Base-by-base conservation (phyloP, 2,329 filamentous ascomycete genomes). In the Colletotrichum sp. region DNA sequence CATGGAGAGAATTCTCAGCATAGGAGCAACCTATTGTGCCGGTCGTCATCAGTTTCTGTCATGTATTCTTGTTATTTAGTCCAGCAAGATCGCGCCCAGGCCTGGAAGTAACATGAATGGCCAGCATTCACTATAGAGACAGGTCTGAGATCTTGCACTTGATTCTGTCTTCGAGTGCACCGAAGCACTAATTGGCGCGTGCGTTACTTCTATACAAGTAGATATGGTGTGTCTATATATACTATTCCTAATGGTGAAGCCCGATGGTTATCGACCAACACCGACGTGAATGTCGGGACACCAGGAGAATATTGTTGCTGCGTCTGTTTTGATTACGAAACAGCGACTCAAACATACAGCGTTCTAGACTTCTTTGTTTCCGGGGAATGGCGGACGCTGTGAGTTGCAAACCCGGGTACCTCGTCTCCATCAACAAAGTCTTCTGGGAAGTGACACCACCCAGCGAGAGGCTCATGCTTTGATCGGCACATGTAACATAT, bases 371-470 rank as follows among this genome's bases (percentile, higher is more conserved):
- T 52, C 10, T 52, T 21, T 21, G n/a, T 21, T 52, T 1, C 44
- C 0, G 10, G 4, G 44, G 44, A 1, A 24, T 13, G 3, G 6
- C 12, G 6, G 44, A 52, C n/a, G 0, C 2, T 52, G 6, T 52
- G 44, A 52, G 44, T 52, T 52, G 44, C n/a, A 8, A 0, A 0
- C 6, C n/a, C 10, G 6, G 1, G 10, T 24, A 52, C 6, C 0
- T 13, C n/a, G 44, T 52, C 2, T 52, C 12, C 44, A 21, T 52
- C 44, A 13, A 8, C 44, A 52, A 13, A 6, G 44, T 49, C 44
- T 15, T 6, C 12, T 34, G 4, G 10, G 10, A 52, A 21, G 44
- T 21, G 0, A 0, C 44, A 21, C 2, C n/a, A 8, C n/a, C 10
- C n/a, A 13, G 44, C 10, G 10, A 52, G 10, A 2, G 44, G n/a